Evolutionary conservation across 164 flowering plant genomes (phyloP), one percentile per base, ranked within the genome.

Genomic region (Nelumbo lutea): DNA sequence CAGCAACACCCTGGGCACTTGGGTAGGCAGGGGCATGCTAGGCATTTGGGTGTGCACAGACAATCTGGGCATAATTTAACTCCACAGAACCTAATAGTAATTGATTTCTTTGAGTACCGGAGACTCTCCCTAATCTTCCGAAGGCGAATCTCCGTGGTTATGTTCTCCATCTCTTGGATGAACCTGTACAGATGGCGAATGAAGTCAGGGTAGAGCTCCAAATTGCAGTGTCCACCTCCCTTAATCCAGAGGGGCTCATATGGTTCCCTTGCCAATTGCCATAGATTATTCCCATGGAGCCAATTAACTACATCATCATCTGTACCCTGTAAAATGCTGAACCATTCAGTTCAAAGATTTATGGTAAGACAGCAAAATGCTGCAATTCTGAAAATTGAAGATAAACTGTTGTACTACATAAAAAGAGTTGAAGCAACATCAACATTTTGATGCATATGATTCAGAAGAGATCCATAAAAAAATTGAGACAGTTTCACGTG

Each of bases 231-330:
- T 3, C 97, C 97, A 9, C 98, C 97, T 55, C 98, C 97, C 80
- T 91, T 91, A 14, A 91, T 90, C 97, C 98, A 91, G n/a, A 94
- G 66, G 9, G 98, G 98, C 61, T 94, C 98, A 56, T 87, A 94
- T 11, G 97, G 91, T 38, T 91, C 95, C 67, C 83, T 82, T 15
- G 96, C 83, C 84, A 83, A 78, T 78, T 90, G 79, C 97, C 96
- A 91, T 45, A 94, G 77, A 48, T 85, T 88, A 59, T 88, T 80
- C 5, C 98, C 97, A 66, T 91, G 97, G 42, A 87, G 77, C 93
- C 89, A 91, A 66, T 84, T 87, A 65, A 94, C 98, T 2, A 94
- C 96, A 59, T 93, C 98, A 77, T 94, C 98, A 62, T 94, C 98
- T 1, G 98, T 91, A 27, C 98, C 98, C 98, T 91, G 87, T 46